phyloP scores from a whole-genome alignment of 2,329 filamentous ascomycete species.

The Penicillium sp. region DNA sequence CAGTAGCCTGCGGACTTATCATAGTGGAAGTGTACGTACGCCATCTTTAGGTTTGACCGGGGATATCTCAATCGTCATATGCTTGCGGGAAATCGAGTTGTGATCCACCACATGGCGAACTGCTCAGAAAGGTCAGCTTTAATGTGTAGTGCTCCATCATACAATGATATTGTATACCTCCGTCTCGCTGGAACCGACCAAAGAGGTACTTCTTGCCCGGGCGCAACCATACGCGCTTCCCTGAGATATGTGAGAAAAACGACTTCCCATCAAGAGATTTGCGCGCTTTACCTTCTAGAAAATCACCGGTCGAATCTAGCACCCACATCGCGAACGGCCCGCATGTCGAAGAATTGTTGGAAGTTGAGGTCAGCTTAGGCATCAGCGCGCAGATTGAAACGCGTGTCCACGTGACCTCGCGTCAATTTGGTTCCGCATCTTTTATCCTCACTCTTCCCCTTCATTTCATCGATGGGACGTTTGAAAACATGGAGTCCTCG shows the following conservation, averaged over 20 bases:
- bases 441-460: background rate
- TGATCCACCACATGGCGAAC: conserved; percentile 73
- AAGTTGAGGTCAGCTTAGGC: background rate
- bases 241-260: conserved; percentile 41
- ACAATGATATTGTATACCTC: conserved; percentile 49
- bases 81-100: conserved; percentile 84
- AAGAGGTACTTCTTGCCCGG: conserved; percentile 85
- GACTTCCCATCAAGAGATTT: background rate
- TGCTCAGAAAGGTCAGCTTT: conserved; percentile 31
- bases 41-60: conserved; percentile 67
- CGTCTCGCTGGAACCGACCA: conserved; percentile 69
- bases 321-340: conserved; percentile 61
- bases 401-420: conserved; percentile 39
- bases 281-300: conserved; percentile 52
- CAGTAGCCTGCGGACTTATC: conserved; percentile 6
- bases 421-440: conserved; percentile 21
- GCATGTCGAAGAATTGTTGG: conserved; percentile 14
- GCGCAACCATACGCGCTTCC: conserved; percentile 77
- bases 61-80: conserved; percentile 75
- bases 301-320: conserved; percentile 55
- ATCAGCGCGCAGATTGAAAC: conserved; percentile 27
- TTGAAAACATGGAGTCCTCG: conserved; percentile 23
- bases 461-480: conserved; percentile 10
- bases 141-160: background rate
- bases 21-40: conserved; percentile 47